Evolutionary conservation across 2,329 filamentous ascomycete species (phyloP).

Genomic region (Plectosphaerella sp.): DNA sequence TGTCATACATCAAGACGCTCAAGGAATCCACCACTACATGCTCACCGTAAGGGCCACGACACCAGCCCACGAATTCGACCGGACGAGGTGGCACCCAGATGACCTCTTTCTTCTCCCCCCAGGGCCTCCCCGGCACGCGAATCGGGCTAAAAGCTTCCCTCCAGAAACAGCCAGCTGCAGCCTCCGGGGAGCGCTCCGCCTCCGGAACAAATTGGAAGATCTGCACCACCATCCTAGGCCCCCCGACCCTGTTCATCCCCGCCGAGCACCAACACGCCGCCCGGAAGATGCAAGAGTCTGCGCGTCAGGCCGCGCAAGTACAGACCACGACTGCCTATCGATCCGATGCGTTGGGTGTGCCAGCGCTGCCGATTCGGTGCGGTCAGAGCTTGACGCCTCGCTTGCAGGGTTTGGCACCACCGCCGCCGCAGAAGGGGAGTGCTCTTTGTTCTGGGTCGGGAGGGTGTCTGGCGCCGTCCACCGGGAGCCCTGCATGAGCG

Average conservation of each 20-base stretch:
- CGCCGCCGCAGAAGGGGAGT: constrained; percentile 24
- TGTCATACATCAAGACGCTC: constrained; percentile 31
- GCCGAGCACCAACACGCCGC: constrained; percentile 22
- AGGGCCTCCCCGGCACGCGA: constrained; percentile 9
- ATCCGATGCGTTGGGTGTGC: constrained; percentile 39
- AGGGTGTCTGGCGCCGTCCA: constrained; percentile 35
- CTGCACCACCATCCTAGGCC: constrained; percentile 39
- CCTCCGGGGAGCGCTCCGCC: background rate
- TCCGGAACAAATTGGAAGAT: constrained; percentile 41
- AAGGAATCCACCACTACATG: constrained; percentile 37
- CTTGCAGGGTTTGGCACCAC: constrained; percentile 18
- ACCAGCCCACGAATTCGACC: constrained; percentile 36
- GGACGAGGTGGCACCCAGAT: constrained; percentile 43
- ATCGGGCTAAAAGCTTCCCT: background rate
- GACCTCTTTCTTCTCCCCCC: constrained; percentile 39
- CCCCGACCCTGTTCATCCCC: constrained; percentile 39
- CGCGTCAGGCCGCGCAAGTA: constrained; percentile 19
- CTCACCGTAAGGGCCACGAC: constrained; percentile 41
- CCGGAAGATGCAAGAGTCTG: constrained; percentile 21
- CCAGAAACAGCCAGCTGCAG: background rate
- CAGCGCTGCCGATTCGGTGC: constrained; percentile 32
- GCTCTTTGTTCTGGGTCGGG: constrained; percentile 37
- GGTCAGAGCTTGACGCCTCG: constrained; percentile 23
- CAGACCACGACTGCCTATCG: constrained; percentile 33
- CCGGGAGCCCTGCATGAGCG: constrained; percentile 31